phyloP scores from a whole-genome alignment of 345 rosid species.

The Gossypium rotundifolium region DNA sequence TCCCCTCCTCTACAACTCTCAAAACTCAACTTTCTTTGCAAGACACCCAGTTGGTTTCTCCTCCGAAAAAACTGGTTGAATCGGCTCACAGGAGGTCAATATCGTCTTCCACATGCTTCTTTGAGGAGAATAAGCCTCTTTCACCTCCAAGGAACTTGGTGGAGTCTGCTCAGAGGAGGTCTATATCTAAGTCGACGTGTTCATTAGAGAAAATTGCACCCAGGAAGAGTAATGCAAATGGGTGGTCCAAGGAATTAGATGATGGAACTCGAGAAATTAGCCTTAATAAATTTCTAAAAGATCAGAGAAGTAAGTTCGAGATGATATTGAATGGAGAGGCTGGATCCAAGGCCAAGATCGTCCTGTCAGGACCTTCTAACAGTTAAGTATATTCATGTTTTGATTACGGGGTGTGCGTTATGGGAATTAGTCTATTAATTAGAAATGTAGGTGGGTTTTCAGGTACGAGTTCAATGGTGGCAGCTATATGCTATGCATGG shows the following conservation, averaged over 20 bases:
- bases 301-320: slow-evolving; percentile 37
- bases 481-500: slow-evolving; percentile 64
- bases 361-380: slow-evolving; percentile 59
- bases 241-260: slow-evolving; percentile 27
- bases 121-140: slow-evolving; percentile 22
- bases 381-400: slow-evolving; percentile 33
- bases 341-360: slow-evolving; percentile 38
- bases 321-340: slow-evolving; percentile 32
- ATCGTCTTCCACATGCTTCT: slow-evolving; percentile 33
- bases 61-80: slow-evolving; percentile 34
- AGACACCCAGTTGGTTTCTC: slow-evolving; percentile 34
- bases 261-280: slow-evolving; percentile 17
- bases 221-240: background rate
- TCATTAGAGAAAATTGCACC: slow-evolving; percentile 33
- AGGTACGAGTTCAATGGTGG: slow-evolving; percentile 62
- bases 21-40: slow-evolving; percentile 20
- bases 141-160: slow-evolving; percentile 51
- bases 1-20: slow-evolving; percentile 30
- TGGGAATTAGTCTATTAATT: background rate
- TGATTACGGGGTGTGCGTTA: background rate
- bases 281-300: slow-evolving; percentile 44
- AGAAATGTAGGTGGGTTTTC: slow-evolving; percentile 5
- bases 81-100: slow-evolving; percentile 36
- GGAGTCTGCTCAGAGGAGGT: slow-evolving; percentile 46
- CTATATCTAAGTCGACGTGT: slow-evolving; percentile 42